Evolutionary conservation across 1,139 yeast species (phyloP), one percentile per base, ranked within the genome.

Genomic region (Kodamaea ohmeri): DNA sequence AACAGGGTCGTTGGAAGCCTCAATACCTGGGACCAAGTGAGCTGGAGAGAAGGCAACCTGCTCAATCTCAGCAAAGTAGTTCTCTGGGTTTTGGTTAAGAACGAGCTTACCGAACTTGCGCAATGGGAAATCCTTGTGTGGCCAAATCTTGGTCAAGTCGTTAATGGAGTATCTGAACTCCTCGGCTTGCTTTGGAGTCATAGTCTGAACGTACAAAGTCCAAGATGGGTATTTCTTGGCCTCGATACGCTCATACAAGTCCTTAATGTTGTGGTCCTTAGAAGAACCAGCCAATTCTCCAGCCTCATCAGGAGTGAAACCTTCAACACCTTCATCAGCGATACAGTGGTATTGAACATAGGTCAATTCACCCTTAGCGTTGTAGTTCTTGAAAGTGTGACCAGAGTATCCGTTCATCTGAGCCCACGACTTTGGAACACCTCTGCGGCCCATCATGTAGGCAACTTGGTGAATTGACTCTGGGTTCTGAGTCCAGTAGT

Each of bases 331-430:
- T 59, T 76, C 83, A 53, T 80, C 83, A 26, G 75, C 51, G 47
- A 71, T 62, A 46, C 79, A 63, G 57, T 81, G 87, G 42, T 78
- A 80, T 60, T 81, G 86, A 36, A 80, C 83, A 56, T 80, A 80
- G 50, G 56, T 60, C 79, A 83, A 76, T 42, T 79, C 82, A 46
- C 84, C 87, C 48, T 80, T 69, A 53, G 72, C 71, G 60, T 78
- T 80, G 36, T 78, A 62, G 82, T 83, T 78, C 60, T 80, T 80
- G 62, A 78, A 81, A 26, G 86, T 74, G 63, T 81, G 87, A 40
- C 86, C 87, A 17, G 87, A 80, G 64, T 76, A 81, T 43, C 85
- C 86, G 56, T 80, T 67, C 86, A 80, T 80, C 56, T 73, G 70
- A 56, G 84, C 71, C 67, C 75, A 80, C 36, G 73, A 64, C 36